These are phyloP conservation scores for Closterium sp. DNA, from an alignment of 139 green algal species.

Conservation along the genomic window DNA sequence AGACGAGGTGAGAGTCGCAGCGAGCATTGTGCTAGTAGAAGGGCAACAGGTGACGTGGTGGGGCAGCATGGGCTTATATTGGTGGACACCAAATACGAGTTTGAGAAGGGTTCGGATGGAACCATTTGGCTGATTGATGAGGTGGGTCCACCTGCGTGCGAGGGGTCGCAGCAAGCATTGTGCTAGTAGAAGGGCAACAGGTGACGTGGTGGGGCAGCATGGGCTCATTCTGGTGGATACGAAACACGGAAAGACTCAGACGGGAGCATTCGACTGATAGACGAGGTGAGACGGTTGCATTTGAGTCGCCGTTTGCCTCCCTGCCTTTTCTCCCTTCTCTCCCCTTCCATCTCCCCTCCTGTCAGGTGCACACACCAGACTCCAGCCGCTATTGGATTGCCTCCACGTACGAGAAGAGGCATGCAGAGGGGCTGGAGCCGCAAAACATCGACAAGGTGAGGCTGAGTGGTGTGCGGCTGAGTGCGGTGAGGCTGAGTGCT, in stretches of 20 bases:
- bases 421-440: slow-evolving; percentile 74
- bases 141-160: no score
- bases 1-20: slow-evolving; percentile 84
- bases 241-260: no score
- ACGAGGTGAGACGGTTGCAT: no score
- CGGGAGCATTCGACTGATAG: no score
- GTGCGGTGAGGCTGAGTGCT: no score
- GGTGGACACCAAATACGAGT: slow-evolving; percentile 83
- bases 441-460: slow-evolving; percentile 94
- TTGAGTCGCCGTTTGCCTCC: not conserved
- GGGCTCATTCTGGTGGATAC: no score
- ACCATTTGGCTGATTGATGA: slow-evolving; percentile 77
- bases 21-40: no score
- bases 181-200: no score
- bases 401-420: slow-evolving; percentile 77
- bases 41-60: slow-evolving; percentile 70
- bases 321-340: not conserved
- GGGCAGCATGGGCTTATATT: slow-evolving; percentile 84
- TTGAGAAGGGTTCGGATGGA: slow-evolving; percentile 73
- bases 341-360: no score
- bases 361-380: slow-evolving; percentile 87
- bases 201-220: no score
- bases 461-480: no score
- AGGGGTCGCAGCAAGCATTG: no score
- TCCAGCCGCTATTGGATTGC: slow-evolving; percentile 91